A percentile compares a stretch with the other conserved stretches of the same genome.
These are phyloP conservation scores for Pyronema domesticum DNA, from an alignment of 495 filamentous ascomycete species.

Conservation along the genomic window DNA sequence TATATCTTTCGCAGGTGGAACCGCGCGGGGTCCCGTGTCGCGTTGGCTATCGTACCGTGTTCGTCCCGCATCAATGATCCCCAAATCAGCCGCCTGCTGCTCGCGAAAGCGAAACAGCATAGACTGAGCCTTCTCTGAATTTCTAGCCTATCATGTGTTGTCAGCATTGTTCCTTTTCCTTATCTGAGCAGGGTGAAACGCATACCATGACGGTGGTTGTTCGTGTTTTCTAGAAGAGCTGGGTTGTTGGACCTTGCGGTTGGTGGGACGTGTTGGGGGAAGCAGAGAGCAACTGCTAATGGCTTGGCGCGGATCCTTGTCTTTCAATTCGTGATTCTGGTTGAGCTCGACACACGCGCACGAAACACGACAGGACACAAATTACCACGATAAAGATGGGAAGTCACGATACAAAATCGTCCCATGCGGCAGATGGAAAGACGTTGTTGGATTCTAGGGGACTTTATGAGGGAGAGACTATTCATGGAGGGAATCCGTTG, in stretches of 20 bases:
- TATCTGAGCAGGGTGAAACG: neutral
- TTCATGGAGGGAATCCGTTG: slow-evolving; percentile 53
- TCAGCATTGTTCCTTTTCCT: neutral
- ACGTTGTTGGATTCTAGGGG: slow-evolving; percentile 28
- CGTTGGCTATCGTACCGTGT: slow-evolving; percentile 32
- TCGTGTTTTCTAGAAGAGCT: neutral
- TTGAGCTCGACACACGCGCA: too few relatives aligned
- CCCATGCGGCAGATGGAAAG: slow-evolving; percentile 31
- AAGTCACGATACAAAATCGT: too few relatives aligned
- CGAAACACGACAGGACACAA: too few relatives aligned
- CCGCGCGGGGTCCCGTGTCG: neutral
- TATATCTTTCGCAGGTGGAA: neutral
- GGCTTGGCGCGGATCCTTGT: too few relatives aligned
- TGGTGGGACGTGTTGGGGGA: neutral
- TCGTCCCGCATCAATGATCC: slow-evolving; percentile 86
- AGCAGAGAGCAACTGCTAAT: too few relatives aligned
- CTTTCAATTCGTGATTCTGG: too few relatives aligned
- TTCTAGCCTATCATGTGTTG: slow-evolving; percentile 26
- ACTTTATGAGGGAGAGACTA: slow-evolving; percentile 41
- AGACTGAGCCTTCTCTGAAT: slow-evolving; percentile 95
- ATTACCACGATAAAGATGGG: too few relatives aligned
- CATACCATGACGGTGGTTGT: slow-evolving; percentile 1
- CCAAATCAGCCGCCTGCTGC: slow-evolving; percentile 85
- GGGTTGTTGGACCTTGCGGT: neutral
- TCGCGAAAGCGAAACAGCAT: slow-evolving; percentile 99